Evolutionary conservation across 352 stramenopile species (phyloP).

Genomic region (Pythium volutum): DNA sequence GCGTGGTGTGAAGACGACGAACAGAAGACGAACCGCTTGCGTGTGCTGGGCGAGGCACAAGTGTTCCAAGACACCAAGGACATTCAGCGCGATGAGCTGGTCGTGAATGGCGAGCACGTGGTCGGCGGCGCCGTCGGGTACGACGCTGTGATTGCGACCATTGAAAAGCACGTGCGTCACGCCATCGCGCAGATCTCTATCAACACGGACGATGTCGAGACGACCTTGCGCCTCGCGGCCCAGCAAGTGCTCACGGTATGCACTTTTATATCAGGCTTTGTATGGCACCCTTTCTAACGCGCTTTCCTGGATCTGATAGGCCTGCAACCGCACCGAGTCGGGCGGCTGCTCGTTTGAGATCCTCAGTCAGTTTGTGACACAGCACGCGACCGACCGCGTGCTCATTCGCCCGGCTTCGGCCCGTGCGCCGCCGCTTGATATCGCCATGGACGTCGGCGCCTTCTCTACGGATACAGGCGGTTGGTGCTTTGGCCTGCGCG

Average conservation of each 20-base stretch:
- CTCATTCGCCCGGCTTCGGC: slow-evolving; percentile 66
- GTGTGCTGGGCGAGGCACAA: slow-evolving; percentile 44
- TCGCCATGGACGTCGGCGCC: slow-evolving; percentile 56
- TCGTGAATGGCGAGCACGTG: slow-evolving; percentile 50
- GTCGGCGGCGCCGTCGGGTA: slow-evolving; percentile 49
- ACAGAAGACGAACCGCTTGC: slow-evolving; percentile 8
- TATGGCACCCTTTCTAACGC: background rate
- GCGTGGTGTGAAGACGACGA: slow-evolving; percentile 4
- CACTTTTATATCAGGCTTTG: too few species aligned
- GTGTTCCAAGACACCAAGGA: slow-evolving; percentile 81
- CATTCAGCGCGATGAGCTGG: slow-evolving; percentile 67
- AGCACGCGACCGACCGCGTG: slow-evolving; percentile 48
- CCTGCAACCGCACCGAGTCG: slow-evolving; percentile 79
- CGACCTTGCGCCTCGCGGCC: slow-evolving; percentile 20
- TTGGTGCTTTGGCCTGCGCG: slow-evolving; percentile 68
- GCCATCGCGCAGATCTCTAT: slow-evolving; percentile 24
- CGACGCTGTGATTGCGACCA: slow-evolving; percentile 44
- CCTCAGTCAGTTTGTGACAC: slow-evolving; percentile 52
- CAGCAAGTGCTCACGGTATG: slow-evolving; percentile 41
- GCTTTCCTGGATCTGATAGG: slow-evolving; percentile 24
- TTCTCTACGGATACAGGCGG: slow-evolving; percentile 22
- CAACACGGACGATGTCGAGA: slow-evolving; percentile 19
- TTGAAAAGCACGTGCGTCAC: slow-evolving; percentile 44
- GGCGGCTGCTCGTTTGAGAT: slow-evolving; percentile 69
- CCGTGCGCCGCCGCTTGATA: slow-evolving; percentile 49